Evolutionary conservation across 352 stramenopile genomes (phyloP).

Genomic region (Phytophthora tentaculata): DNA sequence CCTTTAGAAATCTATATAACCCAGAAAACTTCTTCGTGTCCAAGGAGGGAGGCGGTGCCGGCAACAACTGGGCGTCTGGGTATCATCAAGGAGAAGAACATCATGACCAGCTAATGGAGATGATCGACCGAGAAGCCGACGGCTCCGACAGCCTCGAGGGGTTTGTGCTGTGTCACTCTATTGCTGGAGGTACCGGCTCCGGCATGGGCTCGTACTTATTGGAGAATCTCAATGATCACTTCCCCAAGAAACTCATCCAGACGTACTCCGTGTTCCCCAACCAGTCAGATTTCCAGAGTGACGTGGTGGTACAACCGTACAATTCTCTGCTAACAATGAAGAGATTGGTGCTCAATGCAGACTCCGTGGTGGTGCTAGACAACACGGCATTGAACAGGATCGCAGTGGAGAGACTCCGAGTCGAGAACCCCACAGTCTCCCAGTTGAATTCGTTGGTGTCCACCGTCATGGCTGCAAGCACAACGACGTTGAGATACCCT

Average conservation of each 20-base stretch:
- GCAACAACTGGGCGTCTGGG: conserved; percentile 94
- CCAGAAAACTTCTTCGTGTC: conserved; percentile 98
- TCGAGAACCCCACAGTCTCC: conserved; percentile 97
- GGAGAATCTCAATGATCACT: conserved; percentile 99
- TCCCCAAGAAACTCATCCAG: conserved; percentile 99
- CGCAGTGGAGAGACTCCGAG: conserved; percentile 93
- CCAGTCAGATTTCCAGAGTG: conserved; percentile 91
- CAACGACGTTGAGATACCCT: conserved; percentile 96
- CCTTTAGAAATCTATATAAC: conserved; percentile 98
- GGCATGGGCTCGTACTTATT: conserved; percentile 99
- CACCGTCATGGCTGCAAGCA: conserved; percentile 99
- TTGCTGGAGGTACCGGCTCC: conserved; percentile 98
- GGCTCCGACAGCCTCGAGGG: conserved; percentile 95
- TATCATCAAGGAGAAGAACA: conserved; percentile 94
- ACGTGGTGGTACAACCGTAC: conserved; percentile 99
- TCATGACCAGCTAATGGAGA: conserved; percentile 99
- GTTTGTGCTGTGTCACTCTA: conserved; percentile 99
- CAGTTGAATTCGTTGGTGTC: conserved; percentile 98
- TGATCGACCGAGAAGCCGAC: conserved; percentile 99
- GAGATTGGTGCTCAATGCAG: conserved; percentile 97
- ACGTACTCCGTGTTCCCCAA: conserved; percentile 99
- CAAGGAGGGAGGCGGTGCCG: conserved; percentile 91
- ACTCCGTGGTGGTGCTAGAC: conserved; percentile 99
- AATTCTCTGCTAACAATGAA: conserved; percentile 99
- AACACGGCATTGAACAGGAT: conserved; percentile 99